Evolutionary conservation across 192 early-diverging fungal genomes (phyloP).

Genomic region (Coemansia sp.): DNA sequence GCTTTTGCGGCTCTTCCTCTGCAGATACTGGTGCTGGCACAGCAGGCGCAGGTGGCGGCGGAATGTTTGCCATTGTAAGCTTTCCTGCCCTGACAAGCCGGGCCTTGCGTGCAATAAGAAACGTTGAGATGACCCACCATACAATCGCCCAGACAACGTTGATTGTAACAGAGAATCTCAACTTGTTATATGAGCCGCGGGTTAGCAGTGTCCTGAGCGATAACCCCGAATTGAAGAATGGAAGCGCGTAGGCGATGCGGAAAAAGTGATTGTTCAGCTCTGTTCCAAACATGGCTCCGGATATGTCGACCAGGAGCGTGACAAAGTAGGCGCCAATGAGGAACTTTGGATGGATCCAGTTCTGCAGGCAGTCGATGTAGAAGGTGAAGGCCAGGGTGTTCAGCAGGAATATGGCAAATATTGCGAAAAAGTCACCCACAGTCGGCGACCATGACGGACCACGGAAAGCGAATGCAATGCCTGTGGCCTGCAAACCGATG

Average conservation of each 20-base stretch:
- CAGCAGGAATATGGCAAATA: constrained; percentile 40
- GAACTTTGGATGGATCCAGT: constrained; percentile 48
- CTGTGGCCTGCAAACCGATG: constrained; percentile 33
- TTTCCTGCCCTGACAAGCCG: constrained; percentile 36
- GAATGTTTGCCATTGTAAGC: constrained; percentile 41
- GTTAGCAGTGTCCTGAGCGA: constrained; percentile 41
- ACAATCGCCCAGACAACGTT: constrained; percentile 29
- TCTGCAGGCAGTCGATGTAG: constrained; percentile 52
- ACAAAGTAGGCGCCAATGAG: constrained; percentile 44
- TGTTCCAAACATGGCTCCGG: constrained; percentile 40
- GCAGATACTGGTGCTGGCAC: not conserved
- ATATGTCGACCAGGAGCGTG: constrained; percentile 44
- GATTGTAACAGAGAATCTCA: constrained; percentile 28
- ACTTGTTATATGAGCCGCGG: constrained; percentile 35
- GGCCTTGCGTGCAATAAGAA: constrained; percentile 50
- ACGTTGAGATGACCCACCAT: constrained; percentile 47
- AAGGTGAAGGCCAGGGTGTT: constrained; percentile 48
- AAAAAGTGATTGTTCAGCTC: constrained; percentile 54
- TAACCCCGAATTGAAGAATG: constrained; percentile 35
- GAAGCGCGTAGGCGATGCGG: constrained; percentile 43
- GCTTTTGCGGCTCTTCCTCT: not conserved
- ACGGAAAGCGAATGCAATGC: constrained; percentile 42
- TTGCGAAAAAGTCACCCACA: constrained; percentile 39
- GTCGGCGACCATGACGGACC: constrained; percentile 41
- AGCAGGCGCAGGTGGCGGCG: constrained; percentile 23